These are phyloP conservation scores for Ogataea nakhonphanomensis DNA, from an alignment of 805 yeast genomes.

Conservation along the genomic window DNA sequence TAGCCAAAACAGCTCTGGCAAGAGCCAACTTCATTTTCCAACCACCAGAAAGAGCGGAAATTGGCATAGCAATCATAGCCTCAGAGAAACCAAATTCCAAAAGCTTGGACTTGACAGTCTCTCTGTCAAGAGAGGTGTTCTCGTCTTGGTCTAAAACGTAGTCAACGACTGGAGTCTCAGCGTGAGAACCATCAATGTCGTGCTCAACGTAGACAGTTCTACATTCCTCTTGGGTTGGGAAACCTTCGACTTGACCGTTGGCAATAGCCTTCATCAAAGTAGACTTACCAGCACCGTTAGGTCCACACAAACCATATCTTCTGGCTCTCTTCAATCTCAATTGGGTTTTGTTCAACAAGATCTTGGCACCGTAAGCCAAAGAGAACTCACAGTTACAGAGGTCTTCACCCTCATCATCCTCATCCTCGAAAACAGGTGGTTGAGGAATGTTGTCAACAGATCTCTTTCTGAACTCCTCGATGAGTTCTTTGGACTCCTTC, in stretches of 20 bases:
- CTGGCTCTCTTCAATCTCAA: slow-evolving; percentile 98
- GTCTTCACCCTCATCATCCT: slow-evolving; percentile 99
- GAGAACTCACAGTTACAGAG: slow-evolving; percentile 99
- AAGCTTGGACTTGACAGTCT: slow-evolving; percentile 69
- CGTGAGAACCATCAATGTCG: slow-evolving; percentile 97
- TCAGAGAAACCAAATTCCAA: slow-evolving; percentile 90
- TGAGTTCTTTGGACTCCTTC: slow-evolving; percentile 81
- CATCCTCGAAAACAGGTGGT: slow-evolving; percentile 84
- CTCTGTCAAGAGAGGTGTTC: slow-evolving; percentile 72
- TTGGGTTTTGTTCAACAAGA: slow-evolving; percentile 98
- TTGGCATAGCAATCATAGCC: slow-evolving; percentile 91
- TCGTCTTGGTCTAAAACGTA: slow-evolving; percentile 73
- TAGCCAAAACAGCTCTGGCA: slow-evolving; percentile 98
- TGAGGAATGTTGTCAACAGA: slow-evolving; percentile 98
- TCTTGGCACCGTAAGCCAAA: slow-evolving; percentile 99
- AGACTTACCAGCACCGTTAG: slow-evolving; percentile 99
- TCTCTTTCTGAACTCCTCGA: slow-evolving; percentile 92
- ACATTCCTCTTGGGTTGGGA: slow-evolving; percentile 99
- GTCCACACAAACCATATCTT: slow-evolving; percentile 99
- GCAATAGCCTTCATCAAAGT: slow-evolving; percentile 97
- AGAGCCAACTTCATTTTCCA: slow-evolving; percentile 99
- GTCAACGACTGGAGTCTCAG: slow-evolving; percentile 91
- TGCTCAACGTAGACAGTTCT: slow-evolving; percentile 99
- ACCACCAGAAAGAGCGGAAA: slow-evolving; percentile 98
- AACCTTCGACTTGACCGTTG: slow-evolving; percentile 98